phyloP scores from a whole-genome alignment of 2,329 filamentous ascomycete genomes.

The Xylariaceae sp. region DNA sequence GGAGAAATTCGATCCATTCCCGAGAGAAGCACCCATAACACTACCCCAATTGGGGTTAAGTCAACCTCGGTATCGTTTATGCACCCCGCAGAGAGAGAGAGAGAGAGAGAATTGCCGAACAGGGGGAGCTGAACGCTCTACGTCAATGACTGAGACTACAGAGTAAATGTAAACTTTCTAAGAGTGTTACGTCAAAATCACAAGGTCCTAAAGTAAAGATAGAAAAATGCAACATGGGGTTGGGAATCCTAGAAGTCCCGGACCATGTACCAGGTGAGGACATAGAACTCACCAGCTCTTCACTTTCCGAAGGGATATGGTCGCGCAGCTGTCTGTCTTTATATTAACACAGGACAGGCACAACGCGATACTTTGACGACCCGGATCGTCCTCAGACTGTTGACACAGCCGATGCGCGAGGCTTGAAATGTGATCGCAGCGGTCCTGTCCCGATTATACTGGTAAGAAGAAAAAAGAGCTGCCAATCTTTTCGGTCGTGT shows the following conservation, averaged over 20 bases:
- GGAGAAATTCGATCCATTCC: neutral
- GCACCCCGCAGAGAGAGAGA: conserved; percentile 23
- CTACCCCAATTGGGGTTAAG: neutral
- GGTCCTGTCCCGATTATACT: conserved; percentile 76
- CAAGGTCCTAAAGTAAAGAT: conserved; percentile 4
- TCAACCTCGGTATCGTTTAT: conserved; percentile 9
- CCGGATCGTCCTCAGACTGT: conserved; percentile 51
- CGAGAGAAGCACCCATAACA: too few species aligned
- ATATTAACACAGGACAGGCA: conserved; percentile 52
- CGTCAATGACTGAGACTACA: too few species aligned
- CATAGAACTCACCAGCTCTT: neutral
- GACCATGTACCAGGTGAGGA: conserved; percentile 76
- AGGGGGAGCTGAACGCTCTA: too few species aligned
- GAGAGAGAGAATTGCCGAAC: too few species aligned
- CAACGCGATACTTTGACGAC: conserved; percentile 70
- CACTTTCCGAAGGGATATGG: neutral
- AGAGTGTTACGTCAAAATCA: too few species aligned
- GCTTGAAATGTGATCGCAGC: conserved; percentile 75
- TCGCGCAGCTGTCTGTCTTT: neutral
- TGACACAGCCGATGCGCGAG: conserved; percentile 46
- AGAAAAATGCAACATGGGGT: conserved; percentile 58
- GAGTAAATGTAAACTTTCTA: too few species aligned
- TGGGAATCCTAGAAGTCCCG: conserved; percentile 75
- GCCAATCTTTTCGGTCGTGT: too few species aligned
- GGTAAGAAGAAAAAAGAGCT: conserved; percentile 59